Percentiles rank a stretch among this genome's conserved stretches.
phyloP scores from a whole-genome alignment of 176 grass and related monocot genomes.

The Aegilops longissima region DNA sequence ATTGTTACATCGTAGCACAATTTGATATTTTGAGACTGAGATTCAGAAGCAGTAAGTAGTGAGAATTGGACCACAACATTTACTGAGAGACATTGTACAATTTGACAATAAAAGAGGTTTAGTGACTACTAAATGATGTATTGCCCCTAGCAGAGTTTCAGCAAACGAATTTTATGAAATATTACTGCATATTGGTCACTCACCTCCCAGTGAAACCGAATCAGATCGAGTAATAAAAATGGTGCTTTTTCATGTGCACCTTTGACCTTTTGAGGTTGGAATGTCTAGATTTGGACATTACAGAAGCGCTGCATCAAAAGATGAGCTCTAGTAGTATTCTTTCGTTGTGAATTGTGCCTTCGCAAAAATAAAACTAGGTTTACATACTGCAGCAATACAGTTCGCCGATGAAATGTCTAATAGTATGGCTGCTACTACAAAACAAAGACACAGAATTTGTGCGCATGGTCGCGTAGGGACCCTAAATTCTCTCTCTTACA shows the following conservation, averaged over 20 bases:
- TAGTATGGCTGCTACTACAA: background rate
- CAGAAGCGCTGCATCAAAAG: background rate
- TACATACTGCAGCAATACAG: constrained; percentile 13
- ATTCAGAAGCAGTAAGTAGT: constrained; percentile 3
- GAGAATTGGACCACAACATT: background rate
- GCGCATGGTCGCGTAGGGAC: background rate
- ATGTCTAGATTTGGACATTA: background rate
- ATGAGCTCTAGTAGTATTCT: background rate
- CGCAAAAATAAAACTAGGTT: background rate
- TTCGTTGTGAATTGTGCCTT: background rate
- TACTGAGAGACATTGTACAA: background rate
- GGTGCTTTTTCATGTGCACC: background rate
- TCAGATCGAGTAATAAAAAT: background rate
- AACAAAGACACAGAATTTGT: background rate
- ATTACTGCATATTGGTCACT: background rate
- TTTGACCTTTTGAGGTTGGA: background rate
- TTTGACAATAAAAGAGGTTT: background rate
- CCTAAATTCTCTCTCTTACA: background rate
- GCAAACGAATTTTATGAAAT: background rate
- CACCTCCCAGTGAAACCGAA: background rate
- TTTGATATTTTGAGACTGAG: background rate
- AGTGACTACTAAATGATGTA: background rate
- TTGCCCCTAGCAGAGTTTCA: background rate
- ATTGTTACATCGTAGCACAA: background rate
- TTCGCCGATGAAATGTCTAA: background rate